Percentiles rank a stretch among this genome's conserved stretches.
phyloP scores from a whole-genome alignment of 2,329 filamentous ascomycete genomes.

The Cercospora zeina region DNA sequence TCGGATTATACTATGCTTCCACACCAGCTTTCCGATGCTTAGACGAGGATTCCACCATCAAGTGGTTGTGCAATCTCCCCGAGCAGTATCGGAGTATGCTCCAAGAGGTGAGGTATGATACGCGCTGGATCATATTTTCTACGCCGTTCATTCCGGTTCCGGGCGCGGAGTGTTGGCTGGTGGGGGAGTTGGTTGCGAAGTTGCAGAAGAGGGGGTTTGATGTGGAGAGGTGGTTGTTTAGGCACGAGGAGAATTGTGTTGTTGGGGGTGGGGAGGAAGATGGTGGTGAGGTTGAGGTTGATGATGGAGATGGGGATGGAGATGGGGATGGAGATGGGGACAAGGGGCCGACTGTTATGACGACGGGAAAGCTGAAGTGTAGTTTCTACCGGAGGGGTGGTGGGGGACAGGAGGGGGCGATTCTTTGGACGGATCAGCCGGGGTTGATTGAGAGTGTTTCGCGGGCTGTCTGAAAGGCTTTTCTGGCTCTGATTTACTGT shows the following conservation, averaged over 20 bases:
- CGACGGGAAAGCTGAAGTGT: conserved; percentile 25
- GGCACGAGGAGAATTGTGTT: no score
- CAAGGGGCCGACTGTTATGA: conserved; percentile 2
- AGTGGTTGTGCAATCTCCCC: conserved; percentile 23
- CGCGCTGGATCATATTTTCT: conserved; percentile 25
- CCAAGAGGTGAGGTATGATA: conserved; percentile 26
- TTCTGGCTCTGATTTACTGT: neutral
- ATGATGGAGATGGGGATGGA: conserved; percentile 7
- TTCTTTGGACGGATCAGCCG: conserved; percentile 26
- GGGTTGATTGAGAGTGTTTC: conserved; percentile 25
- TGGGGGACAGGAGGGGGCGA: conserved; percentile 15
- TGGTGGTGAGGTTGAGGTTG: neutral
- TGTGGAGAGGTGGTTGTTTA: conserved; percentile 10
- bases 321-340: neutral
- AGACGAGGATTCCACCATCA: conserved; percentile 23
- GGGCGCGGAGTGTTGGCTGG: conserved; percentile 24
- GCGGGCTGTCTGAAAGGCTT: neutral
- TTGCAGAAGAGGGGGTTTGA: conserved; percentile 20
- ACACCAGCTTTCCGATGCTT: conserved; percentile 25
- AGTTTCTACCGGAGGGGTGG: conserved; percentile 22
- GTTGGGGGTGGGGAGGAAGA: neutral
- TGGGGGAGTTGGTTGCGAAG: conserved; percentile 14
- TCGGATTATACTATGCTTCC: conserved; percentile 21
- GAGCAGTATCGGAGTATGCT: conserved; percentile 13
- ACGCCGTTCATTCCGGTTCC: conserved; percentile 28